These are phyloP conservation scores for Marasmius sp. DNA, from an alignment of 1,284 basidiomycete species.

Conservation along the genomic window DNA sequence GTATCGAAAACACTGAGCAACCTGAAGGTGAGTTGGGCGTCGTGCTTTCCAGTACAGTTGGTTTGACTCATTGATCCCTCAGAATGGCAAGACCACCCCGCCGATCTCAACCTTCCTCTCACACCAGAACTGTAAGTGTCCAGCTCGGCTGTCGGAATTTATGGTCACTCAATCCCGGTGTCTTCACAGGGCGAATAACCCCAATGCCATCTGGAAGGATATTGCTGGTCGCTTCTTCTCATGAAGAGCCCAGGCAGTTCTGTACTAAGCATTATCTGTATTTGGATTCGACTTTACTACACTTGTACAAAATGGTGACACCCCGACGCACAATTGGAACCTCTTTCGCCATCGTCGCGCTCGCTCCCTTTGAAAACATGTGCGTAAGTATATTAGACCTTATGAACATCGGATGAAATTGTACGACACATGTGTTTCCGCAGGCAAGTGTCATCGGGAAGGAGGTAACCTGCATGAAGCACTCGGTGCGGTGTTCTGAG, in stretches of 20 bases:
- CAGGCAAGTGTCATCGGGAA: no score
- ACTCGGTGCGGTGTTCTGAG: no score
- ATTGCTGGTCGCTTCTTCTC: neutral
- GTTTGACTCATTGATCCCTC: neutral
- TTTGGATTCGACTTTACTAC: neutral
- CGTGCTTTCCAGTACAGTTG: neutral
- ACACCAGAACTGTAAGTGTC: neutral
- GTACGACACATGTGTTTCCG: no score
- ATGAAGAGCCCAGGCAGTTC: neutral
- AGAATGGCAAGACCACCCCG: constrained; percentile 29
- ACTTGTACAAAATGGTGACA: no score
- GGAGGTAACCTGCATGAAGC: no score
- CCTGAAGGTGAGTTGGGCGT: constrained; percentile 18
- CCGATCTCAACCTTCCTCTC: constrained; percentile 23
- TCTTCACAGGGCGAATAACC: neutral
- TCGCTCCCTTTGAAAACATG: no score
- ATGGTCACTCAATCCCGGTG: neutral
- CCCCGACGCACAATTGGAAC: no score
- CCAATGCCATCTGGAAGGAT: neutral
- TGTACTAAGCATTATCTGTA: neutral
- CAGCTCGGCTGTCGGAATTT: neutral
- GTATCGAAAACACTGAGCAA: constrained; percentile 12
- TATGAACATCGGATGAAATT: no score
- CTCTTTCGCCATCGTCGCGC: no score
- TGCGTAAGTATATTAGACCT: no score